These are phyloP conservation scores for Phlegmacium glaucopus DNA, from an alignment of 768 basidiomycete species.

Conservation along the genomic window DNA sequence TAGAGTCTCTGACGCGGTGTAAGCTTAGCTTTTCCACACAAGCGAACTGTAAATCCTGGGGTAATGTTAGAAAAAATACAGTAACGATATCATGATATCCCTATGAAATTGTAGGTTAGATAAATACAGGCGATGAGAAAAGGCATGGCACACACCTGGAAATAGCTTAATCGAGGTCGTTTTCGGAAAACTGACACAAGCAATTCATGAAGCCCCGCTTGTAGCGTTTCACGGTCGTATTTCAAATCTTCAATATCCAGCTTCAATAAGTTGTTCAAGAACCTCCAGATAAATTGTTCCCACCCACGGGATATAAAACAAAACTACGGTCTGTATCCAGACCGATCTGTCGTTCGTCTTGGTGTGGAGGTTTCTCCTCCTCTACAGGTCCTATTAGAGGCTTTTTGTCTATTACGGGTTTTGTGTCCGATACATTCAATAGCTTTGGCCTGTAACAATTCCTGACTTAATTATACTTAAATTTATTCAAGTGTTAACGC, in stretches of 20 bases:
- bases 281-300: constrained; percentile 2
- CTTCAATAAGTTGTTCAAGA: constrained; percentile 15
- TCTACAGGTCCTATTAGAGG: background rate
- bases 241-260: constrained; percentile 14
- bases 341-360: constrained; percentile 82
- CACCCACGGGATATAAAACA: constrained; percentile 89
- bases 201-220: constrained; percentile 65
- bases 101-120: constrained; percentile 31
- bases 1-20: constrained; percentile 80
- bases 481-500: constrained; percentile 13
- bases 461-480: background rate
- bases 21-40: constrained; percentile 74
- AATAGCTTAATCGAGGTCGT: constrained; percentile 74
- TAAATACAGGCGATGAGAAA: background rate
- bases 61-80: constrained; percentile 75
- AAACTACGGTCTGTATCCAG: constrained; percentile 93
- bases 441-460: constrained; percentile 22
- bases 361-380: constrained; percentile 36
- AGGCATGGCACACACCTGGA: constrained; percentile 50
- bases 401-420: constrained; percentile 8
- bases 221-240: constrained; percentile 49
- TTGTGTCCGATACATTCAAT: constrained; percentile 16
- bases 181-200: constrained; percentile 74
- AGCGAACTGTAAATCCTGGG: constrained; percentile 49
- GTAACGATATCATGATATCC: constrained; percentile 93